A percentile compares a stretch with the other conserved stretches of the same genome.
Conservation (phyloP, 176 grass and related monocot genomes). For the Triticum timopheevii region DNA sequence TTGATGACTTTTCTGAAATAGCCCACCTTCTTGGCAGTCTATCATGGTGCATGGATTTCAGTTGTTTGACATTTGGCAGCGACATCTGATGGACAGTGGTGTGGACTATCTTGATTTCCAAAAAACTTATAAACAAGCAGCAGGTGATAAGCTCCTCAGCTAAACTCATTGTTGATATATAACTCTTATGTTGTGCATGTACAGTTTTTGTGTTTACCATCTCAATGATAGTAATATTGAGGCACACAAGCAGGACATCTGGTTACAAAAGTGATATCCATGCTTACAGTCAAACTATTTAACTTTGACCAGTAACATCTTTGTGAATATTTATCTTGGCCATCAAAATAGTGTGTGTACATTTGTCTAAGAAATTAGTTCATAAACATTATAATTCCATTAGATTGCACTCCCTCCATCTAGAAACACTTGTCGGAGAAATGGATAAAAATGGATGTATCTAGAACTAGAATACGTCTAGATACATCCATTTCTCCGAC, state of each 20-base stretch:
- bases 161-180: constrained; percentile 15
- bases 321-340: background rate
- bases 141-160: constrained; percentile 55
- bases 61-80: constrained; percentile 92
- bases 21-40: constrained; percentile 51
- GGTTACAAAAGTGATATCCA: constrained; percentile 5
- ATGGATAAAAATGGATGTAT: no score
- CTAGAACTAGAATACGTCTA: no score
- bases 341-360: background rate
- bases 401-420: background rate
- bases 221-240: constrained; percentile 24
- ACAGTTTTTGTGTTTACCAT: constrained; percentile 36
- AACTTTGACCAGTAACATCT: constrained; percentile 8
- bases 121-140: constrained; percentile 70
- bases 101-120: constrained; percentile 67
- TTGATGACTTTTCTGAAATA: constrained; percentile 37
- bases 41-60: constrained; percentile 99
- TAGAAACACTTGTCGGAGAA: no score
- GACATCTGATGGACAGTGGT: constrained; percentile 61
- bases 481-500: no score
- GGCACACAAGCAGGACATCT: constrained; percentile 2
- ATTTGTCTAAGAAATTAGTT: background rate
- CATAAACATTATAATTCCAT: background rate
- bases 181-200: constrained; percentile 22
- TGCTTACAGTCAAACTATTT: constrained; percentile 17